These are phyloP conservation scores for Aspergillus carbonarius DNA, from an alignment of 2,329 filamentous ascomycete species.

Conservation along the genomic window DNA sequence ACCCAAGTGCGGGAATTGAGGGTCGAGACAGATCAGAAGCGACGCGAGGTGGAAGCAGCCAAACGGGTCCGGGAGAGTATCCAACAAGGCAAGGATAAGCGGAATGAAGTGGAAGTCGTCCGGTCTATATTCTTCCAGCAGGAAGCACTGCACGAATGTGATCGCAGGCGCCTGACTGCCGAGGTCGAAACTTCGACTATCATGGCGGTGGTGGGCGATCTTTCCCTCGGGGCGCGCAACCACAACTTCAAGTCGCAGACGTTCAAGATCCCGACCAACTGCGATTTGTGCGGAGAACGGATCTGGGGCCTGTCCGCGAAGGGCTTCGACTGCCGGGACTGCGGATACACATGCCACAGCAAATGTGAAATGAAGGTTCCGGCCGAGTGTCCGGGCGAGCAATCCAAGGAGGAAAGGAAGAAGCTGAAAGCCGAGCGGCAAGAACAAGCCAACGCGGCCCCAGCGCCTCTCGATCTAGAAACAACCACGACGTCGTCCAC, in stretches of 20 bases:
- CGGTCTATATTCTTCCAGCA: slow-evolving; percentile 79
- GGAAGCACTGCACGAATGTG: slow-evolving; percentile 79
- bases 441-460: slow-evolving; percentile 66
- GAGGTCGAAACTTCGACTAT: slow-evolving; percentile 94
- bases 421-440: slow-evolving; percentile 86
- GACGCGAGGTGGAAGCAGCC: slow-evolving; percentile 76
- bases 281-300: slow-evolving; percentile 90
- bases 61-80: slow-evolving; percentile 73
- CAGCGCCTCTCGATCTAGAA: slow-evolving; percentile 35
- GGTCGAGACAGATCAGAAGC: slow-evolving; percentile 80
- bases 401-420: slow-evolving; percentile 92
- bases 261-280: slow-evolving; percentile 98
- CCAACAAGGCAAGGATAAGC: slow-evolving; percentile 79
- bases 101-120: slow-evolving; percentile 84
- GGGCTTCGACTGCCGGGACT: slow-evolving; percentile 93
- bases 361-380: slow-evolving; percentile 99
- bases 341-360: slow-evolving; percentile 95
- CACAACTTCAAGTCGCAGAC: slow-evolving; percentile 99
- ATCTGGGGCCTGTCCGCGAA: slow-evolving; percentile 98
- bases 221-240: slow-evolving; percentile 87
- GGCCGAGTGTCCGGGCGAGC: slow-evolving; percentile 89
- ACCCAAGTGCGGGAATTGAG: slow-evolving; percentile 75
- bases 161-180: slow-evolving; percentile 79
- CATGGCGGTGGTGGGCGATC: slow-evolving; percentile 83
- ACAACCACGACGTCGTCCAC: slow-evolving; percentile 51